Conservation (phyloP, 208 protist genomes). For the Trypanosoma boissoni region DNA sequence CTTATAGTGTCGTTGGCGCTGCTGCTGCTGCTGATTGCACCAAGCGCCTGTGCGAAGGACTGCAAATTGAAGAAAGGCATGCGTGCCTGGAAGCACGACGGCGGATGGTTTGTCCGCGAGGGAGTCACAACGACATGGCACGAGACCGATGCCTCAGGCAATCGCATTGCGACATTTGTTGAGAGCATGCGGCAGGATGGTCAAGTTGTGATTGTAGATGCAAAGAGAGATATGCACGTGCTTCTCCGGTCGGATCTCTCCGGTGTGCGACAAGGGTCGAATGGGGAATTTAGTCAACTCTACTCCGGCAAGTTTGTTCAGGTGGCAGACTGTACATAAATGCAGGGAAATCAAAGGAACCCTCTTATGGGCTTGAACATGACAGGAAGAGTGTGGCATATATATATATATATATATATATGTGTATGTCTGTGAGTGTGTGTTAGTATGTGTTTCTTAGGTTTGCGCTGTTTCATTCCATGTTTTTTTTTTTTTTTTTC, state of each 20-base stretch:
- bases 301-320: slow-evolving; percentile 60
- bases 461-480: no score
- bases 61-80: slow-evolving; percentile 31
- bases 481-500: no score
- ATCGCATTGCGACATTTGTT: slow-evolving; percentile 30
- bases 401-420: slow-evolving; percentile 6
- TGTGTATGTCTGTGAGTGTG: no score
- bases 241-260: slow-evolving; percentile 55
- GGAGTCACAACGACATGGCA: slow-evolving; percentile 28
- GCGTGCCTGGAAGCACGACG: slow-evolving; percentile 58
- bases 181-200: slow-evolving; percentile 31
- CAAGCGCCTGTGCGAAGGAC: slow-evolving; percentile 35
- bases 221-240: slow-evolving; percentile 36
- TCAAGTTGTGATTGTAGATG: slow-evolving; percentile 48
- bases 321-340: slow-evolving; percentile 65
- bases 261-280: slow-evolving; percentile 38
- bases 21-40: background rate
- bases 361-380: no score
- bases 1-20: background rate
- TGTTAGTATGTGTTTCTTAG: no score
- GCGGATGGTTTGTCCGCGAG: slow-evolving; percentile 56
- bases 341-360: no score
- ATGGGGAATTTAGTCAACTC: slow-evolving; percentile 64
- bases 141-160: slow-evolving; percentile 46
- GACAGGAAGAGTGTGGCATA: background rate